Conservation (phyloP, 257 asterid species). For the Fraxinus pennsylvanica region DNA sequence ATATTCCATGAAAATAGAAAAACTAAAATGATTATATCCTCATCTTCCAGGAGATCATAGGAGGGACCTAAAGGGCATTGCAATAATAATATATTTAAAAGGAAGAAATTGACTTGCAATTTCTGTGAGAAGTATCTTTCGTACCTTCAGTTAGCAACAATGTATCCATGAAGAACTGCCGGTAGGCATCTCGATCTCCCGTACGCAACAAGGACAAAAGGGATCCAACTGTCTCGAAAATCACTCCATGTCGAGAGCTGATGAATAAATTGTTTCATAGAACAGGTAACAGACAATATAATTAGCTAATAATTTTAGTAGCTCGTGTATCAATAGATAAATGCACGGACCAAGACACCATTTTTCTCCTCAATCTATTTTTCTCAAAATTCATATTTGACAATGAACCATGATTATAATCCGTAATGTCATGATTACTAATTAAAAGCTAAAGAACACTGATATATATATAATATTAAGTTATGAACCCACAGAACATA, state of each 20-base stretch:
- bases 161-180: slow-evolving; percentile 74
- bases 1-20: slow-evolving; percentile 4
- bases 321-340: not conserved
- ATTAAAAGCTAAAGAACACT: not conserved
- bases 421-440: not conserved
- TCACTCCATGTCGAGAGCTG: slow-evolving; percentile 66
- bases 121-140: not conserved
- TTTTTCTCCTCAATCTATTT: not conserved
- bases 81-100: not conserved
- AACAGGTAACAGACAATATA: not conserved
- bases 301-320: not conserved
- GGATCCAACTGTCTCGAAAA: slow-evolving; percentile 72
- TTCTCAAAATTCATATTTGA: not conserved
- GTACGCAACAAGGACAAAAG: slow-evolving; percentile 75
- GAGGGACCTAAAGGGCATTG: not conserved
- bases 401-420: not conserved
- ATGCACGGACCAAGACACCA: not conserved
- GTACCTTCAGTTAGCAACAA: slow-evolving; percentile 74
- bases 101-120: not conserved
- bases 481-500: slow-evolving; percentile 3
- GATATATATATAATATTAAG: not conserved
- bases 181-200: slow-evolving; percentile 82
- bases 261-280: slow-evolving; percentile 1
- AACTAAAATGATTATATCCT: not conserved
- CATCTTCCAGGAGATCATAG: not conserved